phyloP scores from a whole-genome alignment of 2,329 filamentous ascomycete genomes.

The Colletotrichum sidae region DNA sequence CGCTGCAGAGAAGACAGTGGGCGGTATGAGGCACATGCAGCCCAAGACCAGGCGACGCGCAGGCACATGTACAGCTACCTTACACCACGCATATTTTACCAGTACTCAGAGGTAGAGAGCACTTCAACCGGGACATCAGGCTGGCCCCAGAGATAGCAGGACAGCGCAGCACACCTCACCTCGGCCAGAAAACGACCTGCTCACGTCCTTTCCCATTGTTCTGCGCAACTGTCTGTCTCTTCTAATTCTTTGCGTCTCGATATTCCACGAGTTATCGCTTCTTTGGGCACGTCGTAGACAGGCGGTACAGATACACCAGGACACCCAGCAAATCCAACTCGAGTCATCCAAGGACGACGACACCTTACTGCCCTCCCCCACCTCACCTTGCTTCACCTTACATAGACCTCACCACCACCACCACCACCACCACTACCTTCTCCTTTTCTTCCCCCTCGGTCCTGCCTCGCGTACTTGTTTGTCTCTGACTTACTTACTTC shows the following conservation, averaged over 20 bases:
- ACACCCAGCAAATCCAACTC: too few relatives aligned
- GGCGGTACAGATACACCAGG: too few relatives aligned
- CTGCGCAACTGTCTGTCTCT: too few relatives aligned
- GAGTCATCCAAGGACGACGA: too few relatives aligned
- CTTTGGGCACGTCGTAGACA: too few relatives aligned
- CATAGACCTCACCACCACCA: too few relatives aligned
- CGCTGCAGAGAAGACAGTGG: constrained; percentile 10
- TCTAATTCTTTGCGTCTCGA: too few relatives aligned
- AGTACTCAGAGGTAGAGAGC: constrained; percentile 2
- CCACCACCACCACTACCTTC: constrained; percentile 7
- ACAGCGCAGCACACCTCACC: constrained; percentile 4
- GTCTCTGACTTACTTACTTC: constrained; percentile 5
- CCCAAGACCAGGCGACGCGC: not conserved
- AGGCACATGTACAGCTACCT: not conserved
- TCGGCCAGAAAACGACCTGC: not conserved
- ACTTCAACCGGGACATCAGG: constrained; percentile 1
- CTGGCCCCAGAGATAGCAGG: too few relatives aligned
- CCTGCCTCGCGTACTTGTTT: constrained; percentile 4
- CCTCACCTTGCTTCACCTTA: not conserved
- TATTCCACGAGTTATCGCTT: too few relatives aligned
- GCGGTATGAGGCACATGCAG: not conserved
- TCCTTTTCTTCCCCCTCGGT: not conserved
- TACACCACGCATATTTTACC: not conserved
- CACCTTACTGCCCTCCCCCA: not conserved
- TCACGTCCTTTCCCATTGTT: too few relatives aligned